Evolutionary conservation across 2,329 filamentous ascomycete species (phyloP).

Genomic region (Fusarium pilosicola): DNA sequence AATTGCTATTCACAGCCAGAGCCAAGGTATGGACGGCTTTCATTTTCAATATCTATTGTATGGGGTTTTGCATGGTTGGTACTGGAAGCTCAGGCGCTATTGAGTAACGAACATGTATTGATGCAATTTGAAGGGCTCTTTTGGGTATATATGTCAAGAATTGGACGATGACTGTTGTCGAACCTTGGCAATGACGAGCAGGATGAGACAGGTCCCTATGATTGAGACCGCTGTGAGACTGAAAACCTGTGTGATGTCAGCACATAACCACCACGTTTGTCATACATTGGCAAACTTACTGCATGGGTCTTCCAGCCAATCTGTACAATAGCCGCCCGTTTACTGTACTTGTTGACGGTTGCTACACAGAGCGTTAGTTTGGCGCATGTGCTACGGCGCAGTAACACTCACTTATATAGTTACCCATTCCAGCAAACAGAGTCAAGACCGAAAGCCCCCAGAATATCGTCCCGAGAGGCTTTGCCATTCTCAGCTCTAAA

Average conservation of each 20-base stretch:
- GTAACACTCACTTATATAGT: constrained; percentile 76
- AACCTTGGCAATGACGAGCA: constrained; percentile 63
- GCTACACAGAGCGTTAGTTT: constrained; percentile 50
- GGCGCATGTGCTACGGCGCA: neutral
- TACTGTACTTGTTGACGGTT: constrained; percentile 82
- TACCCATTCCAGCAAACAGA: constrained; percentile 79
- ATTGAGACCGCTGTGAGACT: constrained; percentile 70
- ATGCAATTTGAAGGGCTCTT: neutral
- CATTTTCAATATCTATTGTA: constrained; percentile 6
- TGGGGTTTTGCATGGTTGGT: constrained; percentile 14
- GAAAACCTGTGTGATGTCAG: constrained; percentile 62
- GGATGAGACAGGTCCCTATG: constrained; percentile 71
- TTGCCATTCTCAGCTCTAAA: constrained; percentile 79
- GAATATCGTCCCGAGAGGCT: constrained; percentile 87
- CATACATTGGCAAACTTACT: constrained; percentile 57
- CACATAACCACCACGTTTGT: neutral
- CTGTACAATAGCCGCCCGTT: constrained; percentile 85
- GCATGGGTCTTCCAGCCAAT: constrained; percentile 92
- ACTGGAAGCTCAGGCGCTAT: constrained; percentile 14
- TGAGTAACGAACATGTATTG: constrained; percentile 16
- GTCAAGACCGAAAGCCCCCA: constrained; percentile 85
- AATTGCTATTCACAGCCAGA: neutral
- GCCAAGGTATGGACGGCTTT: neutral
- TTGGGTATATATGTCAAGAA: constrained; percentile 2
- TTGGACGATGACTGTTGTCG: constrained; percentile 31